phyloP scores from a whole-genome alignment of 306 rosid species.

The Mimosa pudica region DNA sequence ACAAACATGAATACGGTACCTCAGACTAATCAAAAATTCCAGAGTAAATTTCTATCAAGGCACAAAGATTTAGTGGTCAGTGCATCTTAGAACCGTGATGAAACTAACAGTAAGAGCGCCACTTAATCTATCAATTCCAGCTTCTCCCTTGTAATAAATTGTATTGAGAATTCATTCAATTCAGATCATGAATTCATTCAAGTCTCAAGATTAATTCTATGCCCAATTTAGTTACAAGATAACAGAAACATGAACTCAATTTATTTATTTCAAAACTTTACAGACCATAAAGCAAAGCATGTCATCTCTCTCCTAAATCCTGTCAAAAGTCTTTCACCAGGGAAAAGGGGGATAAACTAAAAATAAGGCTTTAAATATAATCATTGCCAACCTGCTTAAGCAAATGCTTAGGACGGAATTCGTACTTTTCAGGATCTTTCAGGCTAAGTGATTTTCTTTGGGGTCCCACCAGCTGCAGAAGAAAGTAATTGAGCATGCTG shows the following conservation, averaged over 20 bases:
- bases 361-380: slow-evolving; percentile 15
- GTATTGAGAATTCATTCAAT: background rate
- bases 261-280: background rate
- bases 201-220: background rate
- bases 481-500: slow-evolving; percentile 98
- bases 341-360: background rate
- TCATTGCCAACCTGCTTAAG: slow-evolving; percentile 79
- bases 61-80: background rate
- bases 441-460: slow-evolving; percentile 91
- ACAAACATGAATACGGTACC: slow-evolving; percentile 4
- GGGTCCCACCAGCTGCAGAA: slow-evolving; percentile 96
- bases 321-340: slow-evolving; percentile 6
- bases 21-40: background rate
- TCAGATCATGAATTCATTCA: background rate
- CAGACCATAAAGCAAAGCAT: slow-evolving; percentile 22
- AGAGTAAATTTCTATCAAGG: background rate
- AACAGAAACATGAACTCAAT: slow-evolving; percentile 5
- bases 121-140: background rate
- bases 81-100: background rate
- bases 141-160: background rate
- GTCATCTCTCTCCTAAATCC: slow-evolving; percentile 5
- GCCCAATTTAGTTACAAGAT: background rate
- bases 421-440: slow-evolving; percentile 97
- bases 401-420: slow-evolving; percentile 92
- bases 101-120: background rate